Base-by-base conservation (phyloP, 148 eudicot genomes). In the Rhododendron mucronatum region DNA sequence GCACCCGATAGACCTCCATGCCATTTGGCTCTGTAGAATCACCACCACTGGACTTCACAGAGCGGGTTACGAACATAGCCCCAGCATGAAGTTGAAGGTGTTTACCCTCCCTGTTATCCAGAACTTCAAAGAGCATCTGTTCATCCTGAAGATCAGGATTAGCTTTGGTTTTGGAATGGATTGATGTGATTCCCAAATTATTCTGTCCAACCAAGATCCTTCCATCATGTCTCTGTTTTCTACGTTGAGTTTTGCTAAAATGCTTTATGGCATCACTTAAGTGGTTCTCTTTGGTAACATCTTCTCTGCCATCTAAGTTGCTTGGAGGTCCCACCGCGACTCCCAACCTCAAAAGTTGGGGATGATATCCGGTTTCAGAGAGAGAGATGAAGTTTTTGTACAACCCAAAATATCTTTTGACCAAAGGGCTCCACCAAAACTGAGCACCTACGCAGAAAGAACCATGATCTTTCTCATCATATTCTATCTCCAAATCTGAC, bases 61-160 rank as follows among this genome's bases (percentile, higher is more conserved):
- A 86, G 37, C 94, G 93, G 51, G 95, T 84, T 83, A 89, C 86
- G 77, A 95, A 86, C 96, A 95, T 91, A 71, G 99, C 98, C 89
- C 98, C 94, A 63, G 98, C 98, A 92, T 93, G 98, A 90, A 88
- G 95, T 82, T 88, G 94, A 78, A 97, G 93, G 86, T 93, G 91
- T 55, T 93, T 90, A 71, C 90, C 88, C 47, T 97, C 93, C 87
- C 91, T 90, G 67, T 86, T 88, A 89, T 94, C 96, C 74, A 88
- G 90, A 84, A 95, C 85, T 92, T 97, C 99, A 89, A 97, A 97
- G 86, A 95, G 96, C 99, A 97, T 95, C 73, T 90, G 94, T 87
- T 95, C 96, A 87, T 97, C 99, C 89, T 93, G 98, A 85, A 97
- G 98, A 91, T 97, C 99, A 89, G 92, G 63, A 95, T 94, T 83